Percentiles rank a stretch among this genome's conserved stretches.
Evolutionary conservation across 176 grass and related monocot genomes (phyloP).

Genomic region (barley (Hordeum vulgare)): MorexV3_pseudomolecules_assembly NC_058523.1:37698171-37698670

Average conservation of each 20-base stretch:
- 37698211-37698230: constrained; percentile 16
- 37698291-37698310: not conserved
- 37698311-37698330: not conserved
- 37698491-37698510: not conserved
- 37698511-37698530: too few species aligned
- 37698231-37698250: constrained; percentile 25
- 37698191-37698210: constrained; percentile 12
- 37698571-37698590: not conserved
- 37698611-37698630: not conserved
- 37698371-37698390: constrained; percentile 15
- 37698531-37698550: not conserved
- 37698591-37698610: not conserved
- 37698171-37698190: not conserved
- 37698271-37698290: not conserved
- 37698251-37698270: constrained; percentile 4
- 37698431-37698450: not conserved
- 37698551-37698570: not conserved
- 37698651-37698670: constrained; percentile 3
- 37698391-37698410: not conserved
- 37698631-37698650: not conserved
- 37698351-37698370: not conserved
- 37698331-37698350: not conserved
- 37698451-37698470: not conserved
- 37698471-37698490: not conserved
- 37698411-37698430: not conserved